Percentiles rank a stretch among this genome's conserved stretches.
These are phyloP conservation scores for Alternaria consortialis DNA, from an alignment of 2,329 filamentous ascomycete species.

Conservation along the genomic window DNA sequence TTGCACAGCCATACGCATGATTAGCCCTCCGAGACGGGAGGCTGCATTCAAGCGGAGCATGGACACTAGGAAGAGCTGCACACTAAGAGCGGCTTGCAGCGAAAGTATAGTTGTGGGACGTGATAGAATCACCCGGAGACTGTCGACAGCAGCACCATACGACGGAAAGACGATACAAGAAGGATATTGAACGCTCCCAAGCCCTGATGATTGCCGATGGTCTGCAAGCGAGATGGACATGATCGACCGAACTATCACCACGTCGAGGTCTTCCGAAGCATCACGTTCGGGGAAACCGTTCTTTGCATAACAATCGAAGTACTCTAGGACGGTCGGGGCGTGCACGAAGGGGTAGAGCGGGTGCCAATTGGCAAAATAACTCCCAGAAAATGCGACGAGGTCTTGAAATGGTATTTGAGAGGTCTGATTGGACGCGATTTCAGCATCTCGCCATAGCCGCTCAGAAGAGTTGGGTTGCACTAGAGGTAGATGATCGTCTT, in stretches of 20 bases:
- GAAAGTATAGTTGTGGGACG: conserved; percentile 57
- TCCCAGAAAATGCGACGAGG: conserved; percentile 60
- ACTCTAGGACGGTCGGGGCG: conserved; percentile 60
- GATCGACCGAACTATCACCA: conserved; percentile 59
- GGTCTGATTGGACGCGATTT: conserved; percentile 31
- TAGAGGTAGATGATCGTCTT: conserved; percentile 62
- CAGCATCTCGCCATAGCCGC: conserved; percentile 44
- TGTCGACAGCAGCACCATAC: conserved; percentile 61
- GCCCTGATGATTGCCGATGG: conserved; percentile 53
- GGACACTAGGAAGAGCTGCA: conserved; percentile 65
- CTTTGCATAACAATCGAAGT: conserved; percentile 57
- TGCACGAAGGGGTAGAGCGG: conserved; percentile 65
- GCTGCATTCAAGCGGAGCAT: conserved; percentile 67
- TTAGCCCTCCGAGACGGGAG: conserved; percentile 64
- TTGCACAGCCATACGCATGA: conserved; percentile 65
- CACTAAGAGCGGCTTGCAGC: conserved; percentile 61
- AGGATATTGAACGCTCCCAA: conserved; percentile 49
- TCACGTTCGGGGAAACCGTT: conserved; percentile 41
- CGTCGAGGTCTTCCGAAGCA: conserved; percentile 43
- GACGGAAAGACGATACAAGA: conserved; percentile 58
- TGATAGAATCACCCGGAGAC: conserved; percentile 58
- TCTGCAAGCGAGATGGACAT: conserved; percentile 65
- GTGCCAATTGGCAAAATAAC: conserved; percentile 68
- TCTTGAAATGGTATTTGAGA: conserved; percentile 56
- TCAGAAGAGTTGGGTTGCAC: conserved; percentile 26